A percentile compares a stretch with the other conserved stretches of the same genome.
Evolutionary conservation across 352 stramenopile species (phyloP).

Genomic region (Globisporangium recalcitrans): DNA sequence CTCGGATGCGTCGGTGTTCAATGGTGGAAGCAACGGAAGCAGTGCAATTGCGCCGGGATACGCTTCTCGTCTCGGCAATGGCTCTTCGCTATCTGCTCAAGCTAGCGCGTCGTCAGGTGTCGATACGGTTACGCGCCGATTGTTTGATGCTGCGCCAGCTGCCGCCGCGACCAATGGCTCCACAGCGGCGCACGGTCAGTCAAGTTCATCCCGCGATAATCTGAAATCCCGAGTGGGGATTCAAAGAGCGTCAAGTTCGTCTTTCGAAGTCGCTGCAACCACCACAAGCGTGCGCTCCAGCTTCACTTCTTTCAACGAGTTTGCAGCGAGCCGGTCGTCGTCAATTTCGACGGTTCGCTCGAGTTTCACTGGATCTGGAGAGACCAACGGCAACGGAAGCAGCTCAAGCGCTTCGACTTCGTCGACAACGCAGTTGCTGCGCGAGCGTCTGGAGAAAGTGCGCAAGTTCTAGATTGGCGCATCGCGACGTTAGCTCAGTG

Average conservation of each 20-base stretch:
- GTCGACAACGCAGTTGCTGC: constrained; percentile 20
- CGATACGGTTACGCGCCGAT: constrained; percentile 40
- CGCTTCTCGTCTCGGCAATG: constrained; percentile 5
- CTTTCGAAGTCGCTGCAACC: constrained; percentile 8
- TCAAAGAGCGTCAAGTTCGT: constrained; percentile 11
- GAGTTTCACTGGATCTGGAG: constrained; percentile 9
- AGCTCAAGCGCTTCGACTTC: constrained; percentile 8
- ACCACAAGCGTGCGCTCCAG: constrained; percentile 28
- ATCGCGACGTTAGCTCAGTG: neutral
- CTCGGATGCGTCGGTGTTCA: constrained; percentile 17
- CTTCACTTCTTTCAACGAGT: constrained; percentile 46
- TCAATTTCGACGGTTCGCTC: constrained; percentile 7
- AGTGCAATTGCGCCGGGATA: constrained; percentile 1
- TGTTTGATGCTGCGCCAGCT: constrained; percentile 40
- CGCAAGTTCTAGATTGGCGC: constrained; percentile 16
- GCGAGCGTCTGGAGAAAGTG: constrained; percentile 20
- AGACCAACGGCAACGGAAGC: neutral
- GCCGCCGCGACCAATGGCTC: neutral
- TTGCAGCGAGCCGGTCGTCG: constrained; percentile 23
- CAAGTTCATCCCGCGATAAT: constrained; percentile 25
- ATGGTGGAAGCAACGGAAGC: constrained; percentile 12
- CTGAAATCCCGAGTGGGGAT: constrained; percentile 6
- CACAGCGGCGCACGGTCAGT: constrained; percentile 7
- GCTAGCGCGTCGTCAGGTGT: neutral
- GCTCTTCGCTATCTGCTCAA: neutral